Percentiles rank a stretch among this genome's conserved stretches.
phyloP scores from a whole-genome alignment of 2,329 filamentous ascomycete genomes.

The Fonsecaea monophora region DNA sequence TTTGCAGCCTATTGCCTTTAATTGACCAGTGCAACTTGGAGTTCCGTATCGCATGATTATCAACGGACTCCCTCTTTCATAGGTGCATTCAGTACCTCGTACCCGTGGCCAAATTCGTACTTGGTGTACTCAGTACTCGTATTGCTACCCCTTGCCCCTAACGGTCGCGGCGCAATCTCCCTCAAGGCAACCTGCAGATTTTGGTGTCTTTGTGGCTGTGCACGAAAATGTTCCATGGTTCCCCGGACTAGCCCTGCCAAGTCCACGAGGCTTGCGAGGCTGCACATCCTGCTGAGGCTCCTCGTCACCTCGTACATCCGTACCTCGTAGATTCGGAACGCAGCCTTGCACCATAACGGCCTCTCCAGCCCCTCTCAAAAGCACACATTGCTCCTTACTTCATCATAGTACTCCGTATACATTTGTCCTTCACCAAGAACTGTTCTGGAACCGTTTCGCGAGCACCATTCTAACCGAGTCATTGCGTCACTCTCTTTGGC shows the following conservation, averaged over 20 bases:
- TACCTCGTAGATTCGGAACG: neutral
- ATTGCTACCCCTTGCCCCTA: neutral
- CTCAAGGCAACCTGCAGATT: slow-evolving; percentile 1
- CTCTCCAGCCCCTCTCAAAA: neutral
- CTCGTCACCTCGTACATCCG: too few species aligned
- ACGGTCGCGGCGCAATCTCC: slow-evolving; percentile 13
- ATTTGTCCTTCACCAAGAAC: too few species aligned
- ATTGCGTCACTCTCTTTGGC: neutral
- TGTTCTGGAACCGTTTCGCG: neutral
- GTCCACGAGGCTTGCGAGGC: slow-evolving; percentile 9
- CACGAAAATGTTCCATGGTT: slow-evolving; percentile 14
- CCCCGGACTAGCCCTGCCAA: slow-evolving; percentile 11
- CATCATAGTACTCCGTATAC: neutral
- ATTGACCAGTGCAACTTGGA: neutral
- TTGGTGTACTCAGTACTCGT: neutral
- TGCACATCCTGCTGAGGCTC: neutral
- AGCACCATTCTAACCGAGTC: neutral
- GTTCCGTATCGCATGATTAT: neutral
- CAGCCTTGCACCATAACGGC: neutral
- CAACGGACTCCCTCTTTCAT: neutral
- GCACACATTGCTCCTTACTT: neutral
- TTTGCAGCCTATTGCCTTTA: neutral
- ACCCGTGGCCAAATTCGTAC: neutral
- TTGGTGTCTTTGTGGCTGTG: slow-evolving; percentile 18
- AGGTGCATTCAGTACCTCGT: neutral